A percentile compares a stretch with the other conserved stretches of the same genome.
phyloP scores from a whole-genome alignment of 129 eudicot species.

The Oenanthe sinensis region DNA sequence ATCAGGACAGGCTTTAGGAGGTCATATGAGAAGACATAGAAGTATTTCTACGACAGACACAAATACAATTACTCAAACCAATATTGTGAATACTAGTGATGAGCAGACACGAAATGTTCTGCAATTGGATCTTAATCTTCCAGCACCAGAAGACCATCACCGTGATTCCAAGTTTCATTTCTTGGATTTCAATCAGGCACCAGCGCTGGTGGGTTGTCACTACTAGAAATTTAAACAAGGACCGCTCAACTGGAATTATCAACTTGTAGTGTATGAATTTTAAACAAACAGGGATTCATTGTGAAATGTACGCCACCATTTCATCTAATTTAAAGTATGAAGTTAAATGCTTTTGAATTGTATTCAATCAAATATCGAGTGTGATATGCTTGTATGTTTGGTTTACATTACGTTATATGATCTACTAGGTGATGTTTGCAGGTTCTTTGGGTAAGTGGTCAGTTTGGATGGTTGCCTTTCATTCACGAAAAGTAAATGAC shows the following conservation, averaged over 20 bases:
- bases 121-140: slow-evolving; percentile 76
- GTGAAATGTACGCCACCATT: not conserved
- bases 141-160: slow-evolving; percentile 57
- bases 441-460: slow-evolving; percentile 54
- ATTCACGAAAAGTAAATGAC: slow-evolving; percentile 69
- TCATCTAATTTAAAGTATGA: not conserved
- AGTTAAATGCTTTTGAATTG: not conserved
- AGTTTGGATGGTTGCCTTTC: slow-evolving; percentile 65
- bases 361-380: not conserved
- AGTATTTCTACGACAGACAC: slow-evolving; percentile 1
- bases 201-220: slow-evolving; percentile 73
- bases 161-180: slow-evolving; percentile 24
- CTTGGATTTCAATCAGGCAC: slow-evolving; percentile 34
- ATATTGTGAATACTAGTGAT: not conserved
- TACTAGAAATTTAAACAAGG: slow-evolving; percentile 21
- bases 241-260: slow-evolving; percentile 24
- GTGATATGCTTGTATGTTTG: not conserved
- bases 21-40: slow-evolving; percentile 89
- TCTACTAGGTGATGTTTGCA: slow-evolving; percentile 32
- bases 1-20: slow-evolving; percentile 93
- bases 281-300: not conserved
- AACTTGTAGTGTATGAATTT: not conserved
- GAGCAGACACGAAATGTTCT: slow-evolving; percentile 21
- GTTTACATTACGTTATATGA: not conserved
- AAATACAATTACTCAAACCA: not conserved